Evolutionary conservation across 139 green algal species (phyloP), one percentile per base, ranked within the genome.

Genomic region (Coelastrella sp.): DNA sequence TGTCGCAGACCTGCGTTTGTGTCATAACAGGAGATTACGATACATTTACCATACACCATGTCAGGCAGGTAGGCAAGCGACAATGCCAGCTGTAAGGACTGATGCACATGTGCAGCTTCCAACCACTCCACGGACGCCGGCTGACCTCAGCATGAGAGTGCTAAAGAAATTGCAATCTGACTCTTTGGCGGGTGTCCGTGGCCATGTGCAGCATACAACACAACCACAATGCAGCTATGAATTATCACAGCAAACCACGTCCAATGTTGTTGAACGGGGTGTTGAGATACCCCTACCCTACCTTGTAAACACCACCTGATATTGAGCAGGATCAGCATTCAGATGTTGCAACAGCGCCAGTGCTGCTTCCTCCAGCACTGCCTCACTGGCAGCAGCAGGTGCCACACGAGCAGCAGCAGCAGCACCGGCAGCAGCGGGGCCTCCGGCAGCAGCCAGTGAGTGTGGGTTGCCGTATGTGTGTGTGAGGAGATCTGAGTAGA

Each of bases 401-500:
- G 57, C 17, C 17, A 61, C 23, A 56, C 19, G 66, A 8, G 5
- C n/a, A 47, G 90, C 92, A 68, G 93, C 86, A 20, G 59, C 71
- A 19, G 59, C 71, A 47, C 4, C 54, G 7, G 64, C 65, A 79
- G 64, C 16, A 5, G 64, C 83, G n/a, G 83, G 32, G 14, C 47
- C 6, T 32, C 47, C 11, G 3, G 83, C 65, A 56, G 65, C 83
- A 66, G 66, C 65, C 14, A 20, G 64, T 16, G 80, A 92, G 93
- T 97, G 96, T 60, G 95, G 95, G 94, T 97, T 97, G 93, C 95
- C 95, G 57, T 95, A 97, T 74, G 96, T 93, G 83, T 93, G 80
- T 10, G 56, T 60, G 23, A 76, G n/a, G 71, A 97, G 91, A 78
- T 97, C 95, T 19, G 91, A 54, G 22, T 96, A 96, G 23, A 94